Conservation (phyloP, 129 eudicot genomes). For the sunflower (Helianthus annuus) region DNA sequence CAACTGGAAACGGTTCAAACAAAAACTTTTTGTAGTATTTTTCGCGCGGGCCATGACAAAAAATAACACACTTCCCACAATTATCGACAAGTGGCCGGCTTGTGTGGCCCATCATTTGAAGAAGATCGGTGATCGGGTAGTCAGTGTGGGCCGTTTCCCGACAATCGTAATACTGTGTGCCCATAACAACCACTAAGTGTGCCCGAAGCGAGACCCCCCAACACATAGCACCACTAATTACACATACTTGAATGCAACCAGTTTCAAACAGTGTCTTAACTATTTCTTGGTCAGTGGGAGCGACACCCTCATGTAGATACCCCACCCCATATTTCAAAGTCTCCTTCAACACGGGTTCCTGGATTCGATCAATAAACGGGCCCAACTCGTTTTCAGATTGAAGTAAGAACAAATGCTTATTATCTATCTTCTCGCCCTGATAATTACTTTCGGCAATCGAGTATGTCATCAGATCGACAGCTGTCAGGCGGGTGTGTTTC, state of each 20-base stretch:
- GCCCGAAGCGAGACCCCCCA: constrained; percentile 91
- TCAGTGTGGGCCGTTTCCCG: constrained; percentile 92
- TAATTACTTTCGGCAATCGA: constrained; percentile 57
- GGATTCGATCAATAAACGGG: constrained; percentile 54
- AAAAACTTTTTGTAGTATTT: constrained; percentile 85
- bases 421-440: constrained; percentile 51
- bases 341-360: constrained; percentile 74
- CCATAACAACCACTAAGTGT: constrained; percentile 94
- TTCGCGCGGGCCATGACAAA: constrained; percentile 93
- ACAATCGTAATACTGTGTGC: constrained; percentile 89
- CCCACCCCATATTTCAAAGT: constrained; percentile 85
- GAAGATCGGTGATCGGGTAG: constrained; percentile 83
- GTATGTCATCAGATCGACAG: constrained; percentile 84
- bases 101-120: constrained; percentile 97
- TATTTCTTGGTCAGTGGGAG: constrained; percentile 73
- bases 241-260: constrained; percentile 87
- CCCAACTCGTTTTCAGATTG: constrained; percentile 59
- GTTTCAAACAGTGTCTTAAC: constrained; percentile 82
- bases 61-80: constrained; percentile 81
- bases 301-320: constrained; percentile 82
- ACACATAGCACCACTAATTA: constrained; percentile 85
- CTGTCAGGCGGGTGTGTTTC: constrained; percentile 80
- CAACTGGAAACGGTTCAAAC: constrained; percentile 91
- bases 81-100: constrained; percentile 90
- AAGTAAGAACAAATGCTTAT: constrained; percentile 59